Evolutionary conservation across 441 rosid genomes (phyloP), one percentile per base, ranked within the genome.

Genomic region (Gossypium gossypioides): DNA sequence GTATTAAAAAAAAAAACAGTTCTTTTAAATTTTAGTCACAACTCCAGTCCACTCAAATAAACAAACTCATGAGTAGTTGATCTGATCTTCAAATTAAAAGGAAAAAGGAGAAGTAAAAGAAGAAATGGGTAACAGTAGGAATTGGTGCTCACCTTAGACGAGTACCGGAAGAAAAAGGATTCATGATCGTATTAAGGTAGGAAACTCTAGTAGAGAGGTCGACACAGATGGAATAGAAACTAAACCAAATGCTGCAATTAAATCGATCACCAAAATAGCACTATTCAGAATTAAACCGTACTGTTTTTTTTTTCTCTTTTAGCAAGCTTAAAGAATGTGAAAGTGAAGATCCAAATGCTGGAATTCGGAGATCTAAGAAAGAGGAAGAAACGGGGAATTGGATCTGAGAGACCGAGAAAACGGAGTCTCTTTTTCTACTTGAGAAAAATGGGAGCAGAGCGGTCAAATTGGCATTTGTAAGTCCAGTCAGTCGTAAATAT

Each of bases 141-240:
- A 74, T 13, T 9, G n/a, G 51, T 44, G 56, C 88, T 79, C 73
- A 89, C 98, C 99, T 86, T 60, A 92, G 84, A 80, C 97, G 97
- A 75, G 99, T 95, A 72, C 90, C 91, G 78, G 98, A 91, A 70
- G 99, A 92, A 82, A 95, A 92, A 56, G 99, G 97, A 86, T 92
- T 92, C 97, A 95, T 94, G 91, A 85, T 84, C 82, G 86, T 80
- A 77, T 84, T 83, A 74, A 81, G 62, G 63, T 50, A 56, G 42
- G 69, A 58, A 74, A 74, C 75, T 78, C 48, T 34, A 16, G 46
- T 9, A 25, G 74, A 44, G 37, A 77, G 76, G 74, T 77, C 64
- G 75, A 59, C 74, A 70, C 83, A 71, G 91, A 82, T 84, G 87
- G 76, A 70, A 59, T 69, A 9, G 67, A 29, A 37, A 61, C n/a